phyloP scores from a whole-genome alignment of 2,329 filamentous ascomycete genomes.

The Aspergillus quadricinctus region DNA sequence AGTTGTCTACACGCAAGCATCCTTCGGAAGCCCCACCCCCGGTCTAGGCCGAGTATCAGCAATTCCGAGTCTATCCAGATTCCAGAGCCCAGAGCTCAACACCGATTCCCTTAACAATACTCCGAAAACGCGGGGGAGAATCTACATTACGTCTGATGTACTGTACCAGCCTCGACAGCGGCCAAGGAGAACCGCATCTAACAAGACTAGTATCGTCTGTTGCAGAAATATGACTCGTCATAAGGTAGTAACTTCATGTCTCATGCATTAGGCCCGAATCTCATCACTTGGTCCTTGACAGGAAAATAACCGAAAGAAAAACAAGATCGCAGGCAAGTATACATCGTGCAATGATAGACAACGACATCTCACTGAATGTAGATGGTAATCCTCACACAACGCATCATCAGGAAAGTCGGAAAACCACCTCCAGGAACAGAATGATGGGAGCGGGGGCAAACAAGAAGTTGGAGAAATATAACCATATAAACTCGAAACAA shows the following conservation, averaged over 20 bases:
- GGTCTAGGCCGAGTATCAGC: neutral
- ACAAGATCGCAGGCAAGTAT: conserved; percentile 12
- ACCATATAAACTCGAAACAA: conserved; percentile 13
- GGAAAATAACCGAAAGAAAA: conserved; percentile 9
- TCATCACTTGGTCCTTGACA: conserved; percentile 12
- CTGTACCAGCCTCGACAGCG: conserved; percentile 1
- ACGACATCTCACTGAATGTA: conserved; percentile 15
- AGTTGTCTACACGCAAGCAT: neutral
- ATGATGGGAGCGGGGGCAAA: neutral
- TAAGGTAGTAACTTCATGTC: conserved; percentile 17
- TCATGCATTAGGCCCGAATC: conserved; percentile 21
- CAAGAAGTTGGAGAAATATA: conserved; percentile 15
- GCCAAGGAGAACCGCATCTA: conserved; percentile 9
- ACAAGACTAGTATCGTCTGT: conserved; percentile 1
- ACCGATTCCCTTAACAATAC: neutral
- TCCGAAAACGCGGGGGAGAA: neutral
- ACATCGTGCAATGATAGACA: conserved; percentile 12
- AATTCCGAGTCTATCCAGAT: neutral
- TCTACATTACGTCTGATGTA: neutral
- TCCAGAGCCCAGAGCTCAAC: neutral
- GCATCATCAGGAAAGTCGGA: conserved; percentile 9
- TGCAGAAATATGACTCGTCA: conserved; percentile 13
- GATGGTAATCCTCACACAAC: conserved; percentile 13
- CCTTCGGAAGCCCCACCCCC: neutral
- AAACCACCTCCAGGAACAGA: conserved; percentile 14